Conservation (phyloP, 1,284 basidiomycete species). For the Malassezia globosa region DNA sequence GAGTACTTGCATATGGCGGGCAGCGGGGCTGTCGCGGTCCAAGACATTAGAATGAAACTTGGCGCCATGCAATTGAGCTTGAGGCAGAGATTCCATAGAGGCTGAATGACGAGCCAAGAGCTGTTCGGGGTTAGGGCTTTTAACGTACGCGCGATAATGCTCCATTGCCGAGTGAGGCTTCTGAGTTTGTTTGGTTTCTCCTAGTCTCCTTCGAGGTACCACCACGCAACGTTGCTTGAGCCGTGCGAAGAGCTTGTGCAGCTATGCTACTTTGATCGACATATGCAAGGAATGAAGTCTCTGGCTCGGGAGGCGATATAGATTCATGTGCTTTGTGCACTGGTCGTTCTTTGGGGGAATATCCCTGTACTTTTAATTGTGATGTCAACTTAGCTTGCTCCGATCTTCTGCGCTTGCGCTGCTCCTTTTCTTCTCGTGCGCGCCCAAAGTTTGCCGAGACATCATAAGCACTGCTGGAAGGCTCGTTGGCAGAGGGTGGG, state of each 20-base stretch:
- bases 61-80: not conserved
- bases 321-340: not conserved
- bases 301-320: not conserved
- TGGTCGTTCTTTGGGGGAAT: not conserved
- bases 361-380: not conserved
- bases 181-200: not conserved
- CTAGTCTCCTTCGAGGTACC: not conserved
- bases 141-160: not conserved
- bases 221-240: constrained; percentile 11
- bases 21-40: not conserved
- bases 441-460: constrained; percentile 8
- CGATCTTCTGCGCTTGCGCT: constrained; percentile 6
- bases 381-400: not conserved
- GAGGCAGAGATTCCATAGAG: not conserved
- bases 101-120: constrained; percentile 8
- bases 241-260: constrained; percentile 11
- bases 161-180: not conserved
- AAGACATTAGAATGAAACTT: constrained; percentile 1
- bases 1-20: not conserved
- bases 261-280: constrained; percentile 10
- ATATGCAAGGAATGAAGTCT: constrained; percentile 2
- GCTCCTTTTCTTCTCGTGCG: constrained; percentile 2
- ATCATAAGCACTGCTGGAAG: not conserved
- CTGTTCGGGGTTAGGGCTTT: too few species aligned
- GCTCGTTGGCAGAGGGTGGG: not conserved